Percentiles rank a stretch among this genome's conserved stretches.
Evolutionary conservation across 345 rosid species (phyloP).

Genomic region (Citrus inodora): DNA sequence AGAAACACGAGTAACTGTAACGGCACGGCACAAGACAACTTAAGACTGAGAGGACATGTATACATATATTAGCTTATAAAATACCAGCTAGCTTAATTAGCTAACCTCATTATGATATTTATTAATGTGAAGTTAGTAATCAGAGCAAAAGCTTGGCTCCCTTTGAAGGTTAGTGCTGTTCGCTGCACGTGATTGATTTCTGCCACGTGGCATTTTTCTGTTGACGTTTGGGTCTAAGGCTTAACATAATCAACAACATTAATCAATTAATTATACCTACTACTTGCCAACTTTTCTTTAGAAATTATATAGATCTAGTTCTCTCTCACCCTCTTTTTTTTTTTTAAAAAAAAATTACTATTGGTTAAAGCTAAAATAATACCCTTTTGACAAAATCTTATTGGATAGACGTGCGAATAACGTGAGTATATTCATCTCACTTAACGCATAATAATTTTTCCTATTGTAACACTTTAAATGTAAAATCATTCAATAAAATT

Average conservation of each 20-base stretch:
- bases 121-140: slow-evolving; percentile 14
- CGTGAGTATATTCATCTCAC: neutral
- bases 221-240: too few species aligned
- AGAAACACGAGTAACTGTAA: slow-evolving; percentile 36
- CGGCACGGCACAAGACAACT: slow-evolving; percentile 29
- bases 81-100: neutral
- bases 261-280: neutral
- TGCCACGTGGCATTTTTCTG: neutral
- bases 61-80: neutral
- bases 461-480: neutral
- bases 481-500: too few species aligned
- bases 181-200: neutral
- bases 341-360: too few species aligned
- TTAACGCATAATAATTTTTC: neutral
- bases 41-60: neutral
- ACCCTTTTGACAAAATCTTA: too few species aligned
- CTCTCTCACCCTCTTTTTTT: neutral
- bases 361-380: too few species aligned
- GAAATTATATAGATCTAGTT: too few species aligned
- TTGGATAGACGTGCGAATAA: too few species aligned
- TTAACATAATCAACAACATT: neutral
- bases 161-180: slow-evolving; percentile 12
- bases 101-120: neutral
- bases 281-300: neutral
- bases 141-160: slow-evolving; percentile 1